Evolutionary conservation across 2,329 filamentous ascomycete species (phyloP).

Genomic region (Dothistroma septosporum): DNA sequence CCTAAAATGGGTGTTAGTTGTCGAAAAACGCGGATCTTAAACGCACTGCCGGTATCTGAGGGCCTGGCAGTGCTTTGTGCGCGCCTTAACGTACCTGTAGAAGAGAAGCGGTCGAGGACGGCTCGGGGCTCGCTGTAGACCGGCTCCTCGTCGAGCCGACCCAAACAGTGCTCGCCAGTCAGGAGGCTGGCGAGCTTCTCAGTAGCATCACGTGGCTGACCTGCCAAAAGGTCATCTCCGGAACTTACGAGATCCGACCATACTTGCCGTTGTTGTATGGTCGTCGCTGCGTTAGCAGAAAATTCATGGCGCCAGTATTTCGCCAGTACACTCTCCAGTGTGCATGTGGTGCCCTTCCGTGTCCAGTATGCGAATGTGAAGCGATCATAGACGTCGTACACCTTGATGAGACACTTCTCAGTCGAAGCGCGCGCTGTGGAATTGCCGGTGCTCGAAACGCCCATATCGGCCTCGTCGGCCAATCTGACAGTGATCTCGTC

Average conservation of each 20-base stretch:
- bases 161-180: slow-evolving; percentile 18
- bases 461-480: slow-evolving; percentile 16
- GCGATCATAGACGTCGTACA: slow-evolving; percentile 4
- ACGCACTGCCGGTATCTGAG: too few relatives aligned
- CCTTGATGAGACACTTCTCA: slow-evolving; percentile 19
- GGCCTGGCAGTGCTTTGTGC: too few relatives aligned
- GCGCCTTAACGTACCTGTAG: too few relatives aligned
- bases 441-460: neutral
- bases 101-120: too few relatives aligned
- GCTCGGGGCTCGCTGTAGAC: slow-evolving; percentile 11
- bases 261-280: slow-evolving; percentile 3
- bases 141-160: slow-evolving; percentile 22
- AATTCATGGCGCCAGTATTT: slow-evolving; percentile 27
- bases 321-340: slow-evolving; percentile 24
- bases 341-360: slow-evolving; percentile 20
- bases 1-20: too few relatives aligned
- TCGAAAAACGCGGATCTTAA: too few relatives aligned
- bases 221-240: slow-evolving; percentile 14
- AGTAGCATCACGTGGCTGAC: neutral
- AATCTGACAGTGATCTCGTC: slow-evolving; percentile 16
- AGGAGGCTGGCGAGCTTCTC: slow-evolving; percentile 17
- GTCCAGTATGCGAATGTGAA: slow-evolving; percentile 28
- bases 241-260: slow-evolving; percentile 13
- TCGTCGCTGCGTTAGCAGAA: neutral
- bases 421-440: neutral